A percentile compares a stretch with the other conserved stretches of the same genome.
These are phyloP conservation scores for Nothophytophthora sp. DNA, from an alignment of 352 stramenopile species.

Conservation along the genomic window DNA sequence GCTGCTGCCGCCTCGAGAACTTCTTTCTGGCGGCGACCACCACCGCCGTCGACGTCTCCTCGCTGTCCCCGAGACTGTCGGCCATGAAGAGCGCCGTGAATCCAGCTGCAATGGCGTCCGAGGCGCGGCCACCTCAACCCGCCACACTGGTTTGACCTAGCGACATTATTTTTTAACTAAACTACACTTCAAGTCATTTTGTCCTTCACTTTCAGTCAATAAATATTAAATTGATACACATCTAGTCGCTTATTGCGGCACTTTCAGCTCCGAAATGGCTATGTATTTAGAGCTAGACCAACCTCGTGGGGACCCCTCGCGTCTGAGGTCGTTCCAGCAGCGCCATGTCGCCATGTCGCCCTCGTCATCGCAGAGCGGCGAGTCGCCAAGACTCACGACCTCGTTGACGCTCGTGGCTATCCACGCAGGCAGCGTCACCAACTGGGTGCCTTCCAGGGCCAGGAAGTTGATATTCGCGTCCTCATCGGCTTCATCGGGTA, in stretches of 20 bases:
- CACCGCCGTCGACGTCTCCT: constrained; percentile 29
- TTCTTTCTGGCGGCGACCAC: constrained; percentile 39
- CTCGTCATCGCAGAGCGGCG: too few relatives aligned
- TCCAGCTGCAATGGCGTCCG: neutral
- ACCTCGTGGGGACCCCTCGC: too few relatives aligned
- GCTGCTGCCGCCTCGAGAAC: constrained; percentile 59
- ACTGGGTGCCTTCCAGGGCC: constrained; percentile 25
- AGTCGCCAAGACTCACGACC: too few relatives aligned
- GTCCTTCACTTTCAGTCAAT: too few relatives aligned
- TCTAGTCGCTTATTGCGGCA: too few relatives aligned
- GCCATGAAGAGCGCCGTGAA: neutral
- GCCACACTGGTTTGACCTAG: constrained; percentile 2
- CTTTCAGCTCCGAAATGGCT: too few relatives aligned
- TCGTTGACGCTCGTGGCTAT: constrained; percentile 10
- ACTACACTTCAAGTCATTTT: too few relatives aligned
- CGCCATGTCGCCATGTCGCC: too few relatives aligned
- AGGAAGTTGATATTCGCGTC: constrained; percentile 22
- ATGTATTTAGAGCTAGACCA: too few relatives aligned
- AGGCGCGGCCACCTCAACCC: constrained; percentile 1
- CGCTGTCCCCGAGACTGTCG: constrained; percentile 37
- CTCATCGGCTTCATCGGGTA: constrained; percentile 11
- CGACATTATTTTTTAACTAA: too few relatives aligned
- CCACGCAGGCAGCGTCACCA: constrained; percentile 26
- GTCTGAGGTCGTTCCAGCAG: too few relatives aligned
- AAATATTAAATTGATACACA: too few relatives aligned